These are phyloP conservation scores for Sistotremastrum suecicum DNA, from an alignment of 768 basidiomycete genomes.

Conservation along the genomic window DNA sequence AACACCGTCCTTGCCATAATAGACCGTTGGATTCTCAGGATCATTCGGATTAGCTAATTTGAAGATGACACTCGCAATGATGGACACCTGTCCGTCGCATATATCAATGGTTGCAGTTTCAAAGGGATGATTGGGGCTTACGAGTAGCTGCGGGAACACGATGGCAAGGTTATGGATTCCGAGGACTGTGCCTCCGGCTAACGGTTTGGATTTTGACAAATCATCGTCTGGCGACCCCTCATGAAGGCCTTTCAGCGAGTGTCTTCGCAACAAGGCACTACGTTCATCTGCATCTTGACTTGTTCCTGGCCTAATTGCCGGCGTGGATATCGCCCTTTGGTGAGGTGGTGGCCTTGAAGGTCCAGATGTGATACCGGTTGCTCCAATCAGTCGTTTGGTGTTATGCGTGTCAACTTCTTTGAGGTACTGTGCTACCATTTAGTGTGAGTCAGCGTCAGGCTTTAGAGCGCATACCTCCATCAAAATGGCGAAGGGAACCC, in stretches of 20 bases:
- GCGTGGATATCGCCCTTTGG: slow-evolving; percentile 39
- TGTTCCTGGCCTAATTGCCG: slow-evolving; percentile 16
- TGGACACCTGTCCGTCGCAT: slow-evolving; percentile 44
- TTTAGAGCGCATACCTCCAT: slow-evolving; percentile 58
- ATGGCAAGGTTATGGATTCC: slow-evolving; percentile 95
- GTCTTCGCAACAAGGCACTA: slow-evolving; percentile 18
- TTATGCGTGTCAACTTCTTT: slow-evolving; percentile 8
- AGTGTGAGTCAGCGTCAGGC: background rate
- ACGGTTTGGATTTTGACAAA: slow-evolving; percentile 24
- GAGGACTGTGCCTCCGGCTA: slow-evolving; percentile 81
- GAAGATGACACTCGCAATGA: slow-evolving; percentile 83
- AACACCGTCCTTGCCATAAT: slow-evolving; percentile 77
- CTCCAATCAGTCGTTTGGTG: too few relatives aligned
- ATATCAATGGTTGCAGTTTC: slow-evolving; percentile 3
- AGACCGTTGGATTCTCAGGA: slow-evolving; percentile 37
- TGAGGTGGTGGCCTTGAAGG: slow-evolving; percentile 28
- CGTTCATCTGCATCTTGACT: slow-evolving; percentile 27
- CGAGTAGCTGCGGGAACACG: slow-evolving; percentile 88
- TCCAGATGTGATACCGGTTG: too few relatives aligned
- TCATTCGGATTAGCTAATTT: slow-evolving; percentile 51
- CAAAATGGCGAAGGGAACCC: slow-evolving; percentile 94
- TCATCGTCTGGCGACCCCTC: slow-evolving; percentile 28
- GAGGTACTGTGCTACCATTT: slow-evolving; percentile 25
- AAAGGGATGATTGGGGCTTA: slow-evolving; percentile 24
- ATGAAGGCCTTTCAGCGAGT: slow-evolving; percentile 18